Base-by-base conservation (phyloP, 306 rosid genomes). In the Adenanthera pavonina region DNA sequence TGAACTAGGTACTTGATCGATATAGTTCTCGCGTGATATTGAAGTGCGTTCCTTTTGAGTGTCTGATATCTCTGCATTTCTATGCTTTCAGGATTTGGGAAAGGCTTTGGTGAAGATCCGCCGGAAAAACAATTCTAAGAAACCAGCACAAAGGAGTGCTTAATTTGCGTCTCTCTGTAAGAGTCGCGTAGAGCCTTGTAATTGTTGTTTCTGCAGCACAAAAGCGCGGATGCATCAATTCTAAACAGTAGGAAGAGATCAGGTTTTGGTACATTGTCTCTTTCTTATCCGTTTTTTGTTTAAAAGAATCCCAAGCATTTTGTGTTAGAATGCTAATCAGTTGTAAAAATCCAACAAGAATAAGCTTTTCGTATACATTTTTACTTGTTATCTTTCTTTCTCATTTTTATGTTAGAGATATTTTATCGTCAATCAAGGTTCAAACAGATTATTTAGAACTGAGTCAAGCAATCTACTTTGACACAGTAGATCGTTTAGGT, bases 31-130 rank as follows among this genome's bases (percentile, higher is more conserved):
- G n/a, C 69, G 73, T 30, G 57, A 8, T 60, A 33, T 44, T 49
- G 77, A 73, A 41, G 47, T n/a, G 46, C 69, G 12, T 16, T 75
- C 36, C 25, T 72, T 35, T 41, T 25, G 34, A 78, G 8, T 44
- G 61, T 8, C 80, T 40, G 70, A 47, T 30, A 75, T 71, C 35
- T 69, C 66, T 12, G 19, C 6, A 72, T 72, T 83, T 71, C 51
- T n/a, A 7, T 78, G 78, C 78, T 78, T 80, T 72, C 76, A 94
- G 97, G 97, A 90, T 86, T 81, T 95, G 93, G 92, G 83, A 54
- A 91, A 86, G 25, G 94, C 90, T 80, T 73, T 91, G 80, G 94
- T 95, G 90, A 95, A 95, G 95, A 81, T 95, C 80, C 97, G 97
- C 19, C 90, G 85, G 73, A 90, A 81, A 89, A 95, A 92, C 84